These are phyloP conservation scores for Pythium dissimile DNA, from an alignment of 352 stramenopile genomes.

Conservation along the genomic window DNA sequence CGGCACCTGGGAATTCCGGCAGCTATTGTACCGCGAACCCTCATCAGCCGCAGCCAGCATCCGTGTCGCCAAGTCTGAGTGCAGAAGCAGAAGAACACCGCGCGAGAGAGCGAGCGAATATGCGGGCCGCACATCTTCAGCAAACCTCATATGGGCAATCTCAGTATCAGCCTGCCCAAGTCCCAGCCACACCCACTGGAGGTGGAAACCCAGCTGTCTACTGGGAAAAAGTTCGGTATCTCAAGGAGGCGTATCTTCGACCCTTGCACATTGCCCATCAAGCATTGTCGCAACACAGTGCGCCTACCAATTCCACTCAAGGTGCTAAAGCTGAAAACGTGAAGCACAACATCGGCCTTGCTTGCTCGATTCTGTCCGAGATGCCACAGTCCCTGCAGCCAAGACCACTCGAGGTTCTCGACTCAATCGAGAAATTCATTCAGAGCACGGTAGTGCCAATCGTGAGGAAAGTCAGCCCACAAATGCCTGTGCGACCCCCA, in stretches of 20 bases:
- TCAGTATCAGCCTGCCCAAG: neutral
- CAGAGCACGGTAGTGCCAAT: conserved; percentile 75
- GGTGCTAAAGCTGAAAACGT: conserved; percentile 72
- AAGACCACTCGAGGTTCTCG: conserved; percentile 61
- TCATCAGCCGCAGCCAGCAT: conserved; percentile 17
- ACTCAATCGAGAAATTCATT: conserved; percentile 82
- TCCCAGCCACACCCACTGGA: conserved; percentile 1
- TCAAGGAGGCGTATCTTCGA: conserved; percentile 46
- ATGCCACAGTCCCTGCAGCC: conserved; percentile 38
- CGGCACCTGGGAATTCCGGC: too few relatives aligned
- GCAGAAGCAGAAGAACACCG: conserved; percentile 53
- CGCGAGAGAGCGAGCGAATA: conserved; percentile 33
- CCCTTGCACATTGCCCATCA: conserved; percentile 59
- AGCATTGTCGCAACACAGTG: conserved; percentile 62
- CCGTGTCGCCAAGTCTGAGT: conserved; percentile 27
- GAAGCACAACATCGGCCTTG: conserved; percentile 76
- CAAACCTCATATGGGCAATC: conserved; percentile 11
- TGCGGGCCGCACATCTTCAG: conserved; percentile 8
- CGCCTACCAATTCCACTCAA: conserved; percentile 56
- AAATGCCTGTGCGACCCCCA: neutral
- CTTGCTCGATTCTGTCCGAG: conserved; percentile 65
- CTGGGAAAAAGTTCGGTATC: conserved; percentile 62
- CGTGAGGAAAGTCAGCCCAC: conserved; percentile 50
- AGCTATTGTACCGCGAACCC: too few relatives aligned
- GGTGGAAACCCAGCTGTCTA: conserved; percentile 44